Conservation (phyloP, 2,329 filamentous ascomycete species). For the Sclerotinia minor region DNA sequence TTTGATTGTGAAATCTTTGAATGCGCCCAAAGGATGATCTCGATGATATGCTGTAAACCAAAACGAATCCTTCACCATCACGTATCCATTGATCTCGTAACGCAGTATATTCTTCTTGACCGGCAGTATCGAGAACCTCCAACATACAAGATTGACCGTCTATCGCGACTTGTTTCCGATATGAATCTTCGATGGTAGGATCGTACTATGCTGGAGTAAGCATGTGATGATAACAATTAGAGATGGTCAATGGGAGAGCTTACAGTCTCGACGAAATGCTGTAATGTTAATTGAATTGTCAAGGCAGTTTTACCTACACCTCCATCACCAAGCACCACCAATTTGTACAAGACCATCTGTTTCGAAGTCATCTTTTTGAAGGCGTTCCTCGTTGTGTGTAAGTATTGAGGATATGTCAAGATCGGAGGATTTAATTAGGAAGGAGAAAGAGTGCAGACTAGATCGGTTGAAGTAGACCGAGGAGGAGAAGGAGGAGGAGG, state of each 20-base stretch:
- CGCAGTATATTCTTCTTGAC: slow-evolving; percentile 97
- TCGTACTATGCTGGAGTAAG: slow-evolving; percentile 56
- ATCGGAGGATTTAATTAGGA: not conserved
- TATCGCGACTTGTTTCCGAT: slow-evolving; percentile 88
- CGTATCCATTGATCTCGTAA: slow-evolving; percentile 97
- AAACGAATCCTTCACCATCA: slow-evolving; percentile 93
- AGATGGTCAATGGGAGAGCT: slow-evolving; percentile 38
- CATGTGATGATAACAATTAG: slow-evolving; percentile 23
- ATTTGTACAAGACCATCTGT: slow-evolving; percentile 89
- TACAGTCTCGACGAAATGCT: slow-evolving; percentile 96
- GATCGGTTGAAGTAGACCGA: not conserved
- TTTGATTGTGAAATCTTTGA: slow-evolving; percentile 93
- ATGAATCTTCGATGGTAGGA: slow-evolving; percentile 85
- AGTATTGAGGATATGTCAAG: slow-evolving; percentile 10
- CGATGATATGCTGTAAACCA: slow-evolving; percentile 98
- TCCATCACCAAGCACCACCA: slow-evolving; percentile 93
- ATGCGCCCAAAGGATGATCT: slow-evolving; percentile 93
- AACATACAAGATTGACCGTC: slow-evolving; percentile 96
- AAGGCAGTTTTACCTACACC: slow-evolving; percentile 92
- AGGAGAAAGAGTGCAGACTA: slow-evolving; percentile 3
- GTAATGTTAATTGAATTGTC: slow-evolving; percentile 94
- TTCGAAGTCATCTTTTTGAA: slow-evolving; percentile 18
- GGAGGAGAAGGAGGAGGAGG: not conserved
- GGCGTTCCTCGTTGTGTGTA: slow-evolving; percentile 10
- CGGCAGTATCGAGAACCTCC: slow-evolving; percentile 94